Conservation (phyloP, 2,329 filamentous ascomycete genomes). For the Myriosclerotinia curreyana region DNA sequence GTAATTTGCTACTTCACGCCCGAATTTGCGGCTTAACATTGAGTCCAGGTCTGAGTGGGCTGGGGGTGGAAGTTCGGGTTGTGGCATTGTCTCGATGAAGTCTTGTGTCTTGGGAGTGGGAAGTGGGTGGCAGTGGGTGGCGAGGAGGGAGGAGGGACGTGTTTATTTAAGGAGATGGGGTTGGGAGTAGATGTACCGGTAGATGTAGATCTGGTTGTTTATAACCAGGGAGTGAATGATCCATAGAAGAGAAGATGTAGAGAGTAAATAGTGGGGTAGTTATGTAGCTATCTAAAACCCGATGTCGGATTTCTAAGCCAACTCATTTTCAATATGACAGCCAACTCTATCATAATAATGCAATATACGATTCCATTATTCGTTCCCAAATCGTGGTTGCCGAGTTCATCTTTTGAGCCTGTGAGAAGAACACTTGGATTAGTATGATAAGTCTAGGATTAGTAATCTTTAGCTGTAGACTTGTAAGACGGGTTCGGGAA, state of each 20-base stretch:
- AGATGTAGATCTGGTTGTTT: not conserved
- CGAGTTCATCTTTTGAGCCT: not conserved
- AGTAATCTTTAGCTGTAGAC: not conserved
- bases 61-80: conserved; percentile 37
- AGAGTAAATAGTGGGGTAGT: conserved; percentile 13
- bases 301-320: conserved; percentile 15
- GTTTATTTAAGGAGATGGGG: not conserved
- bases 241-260: not conserved
- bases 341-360: not conserved
- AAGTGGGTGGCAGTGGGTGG: not conserved
- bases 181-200: not conserved
- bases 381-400: not conserved
- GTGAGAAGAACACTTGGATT: not conserved
- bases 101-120: not conserved
- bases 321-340: conserved; percentile 1
- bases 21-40: conserved; percentile 75
- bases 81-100: conserved; percentile 35
- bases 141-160: not conserved
- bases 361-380: not conserved
- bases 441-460: not conserved
- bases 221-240: not conserved
- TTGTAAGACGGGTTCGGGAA: not conserved
- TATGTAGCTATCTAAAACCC: conserved; percentile 10
- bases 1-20: conserved; percentile 78
- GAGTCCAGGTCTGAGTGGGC: conserved; percentile 38